A percentile compares a stretch with the other conserved stretches of the same genome.
Conservation (phyloP, 768 basidiomycete genomes). For the Boletus rubropictus region DNA sequence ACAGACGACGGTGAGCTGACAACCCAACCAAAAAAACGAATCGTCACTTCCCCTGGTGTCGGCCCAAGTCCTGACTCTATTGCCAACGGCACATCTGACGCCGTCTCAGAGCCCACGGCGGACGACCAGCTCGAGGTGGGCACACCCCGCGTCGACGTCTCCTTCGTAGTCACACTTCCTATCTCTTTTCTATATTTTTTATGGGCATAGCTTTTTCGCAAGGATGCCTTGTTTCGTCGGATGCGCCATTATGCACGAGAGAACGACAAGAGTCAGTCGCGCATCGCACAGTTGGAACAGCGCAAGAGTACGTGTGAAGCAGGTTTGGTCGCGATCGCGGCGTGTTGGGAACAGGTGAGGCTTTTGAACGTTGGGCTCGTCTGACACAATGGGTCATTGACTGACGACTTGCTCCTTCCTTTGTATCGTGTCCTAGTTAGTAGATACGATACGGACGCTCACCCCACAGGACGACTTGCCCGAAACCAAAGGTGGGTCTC, state of each 20-base stretch:
- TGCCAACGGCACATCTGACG: conserved; percentile 36
- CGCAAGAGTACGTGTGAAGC: conserved; percentile 64
- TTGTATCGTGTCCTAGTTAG: conserved; percentile 40
- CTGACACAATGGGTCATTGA: not conserved
- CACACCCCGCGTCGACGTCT: conserved; percentile 18
- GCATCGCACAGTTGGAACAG: conserved; percentile 59
- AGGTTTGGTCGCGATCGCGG: conserved; percentile 65
- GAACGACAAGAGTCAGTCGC: conserved; percentile 55
- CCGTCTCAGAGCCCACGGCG: conserved; percentile 42
- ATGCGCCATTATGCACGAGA: conserved; percentile 81
- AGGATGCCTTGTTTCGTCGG: conserved; percentile 78
- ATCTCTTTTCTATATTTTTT: not conserved
- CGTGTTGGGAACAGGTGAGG: conserved; percentile 74
- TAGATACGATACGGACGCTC: conserved; percentile 59
- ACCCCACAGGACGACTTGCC: conserved; percentile 48
- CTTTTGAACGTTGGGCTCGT: not conserved
- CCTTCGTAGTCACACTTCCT: conserved; percentile 20
- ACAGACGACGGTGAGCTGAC: conserved; percentile 44
- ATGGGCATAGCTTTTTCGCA: conserved; percentile 61
- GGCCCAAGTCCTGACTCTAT: conserved; percentile 43
- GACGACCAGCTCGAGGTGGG: conserved; percentile 62
- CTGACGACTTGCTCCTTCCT: not conserved
- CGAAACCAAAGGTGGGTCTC: conserved; percentile 35
- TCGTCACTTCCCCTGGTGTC: conserved; percentile 36
- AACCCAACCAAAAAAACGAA: conserved; percentile 50